Percentiles rank a stretch among this genome's conserved stretches.
These are phyloP conservation scores for Dictyostelium firmibasis DNA, from an alignment of 78 protist species.

Conservation along the genomic window DNA sequence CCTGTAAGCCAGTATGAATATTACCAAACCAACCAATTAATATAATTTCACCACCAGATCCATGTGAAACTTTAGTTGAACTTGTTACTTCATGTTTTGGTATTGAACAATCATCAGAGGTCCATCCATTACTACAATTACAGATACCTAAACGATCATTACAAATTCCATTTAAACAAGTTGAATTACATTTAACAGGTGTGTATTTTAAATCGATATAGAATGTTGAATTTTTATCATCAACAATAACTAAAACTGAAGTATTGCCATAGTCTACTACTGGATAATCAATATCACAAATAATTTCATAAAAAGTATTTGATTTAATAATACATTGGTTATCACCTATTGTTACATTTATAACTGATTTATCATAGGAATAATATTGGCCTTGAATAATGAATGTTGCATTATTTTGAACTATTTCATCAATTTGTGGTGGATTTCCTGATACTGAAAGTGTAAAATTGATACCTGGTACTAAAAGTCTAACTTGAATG, in stretches of 20 bases:
- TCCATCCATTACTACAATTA: neutral
- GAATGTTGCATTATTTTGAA: neutral
- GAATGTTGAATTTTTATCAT: neutral
- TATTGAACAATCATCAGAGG: neutral
- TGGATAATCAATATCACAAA: neutral
- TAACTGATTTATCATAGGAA: neutral
- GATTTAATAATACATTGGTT: neutral
- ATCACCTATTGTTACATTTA: neutral
- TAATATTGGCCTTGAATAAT: neutral
- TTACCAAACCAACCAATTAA: neutral
- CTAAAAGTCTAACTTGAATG: neutral
- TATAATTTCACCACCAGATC: neutral
- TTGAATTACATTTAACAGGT: neutral
- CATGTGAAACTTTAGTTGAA: neutral
- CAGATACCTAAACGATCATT: neutral
- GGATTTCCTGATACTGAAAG: neutral
- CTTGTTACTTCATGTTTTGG: neutral
- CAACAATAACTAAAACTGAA: neutral
- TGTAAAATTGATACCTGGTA: neutral
- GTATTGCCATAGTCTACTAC: neutral
- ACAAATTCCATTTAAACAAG: neutral
- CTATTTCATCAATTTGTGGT: neutral
- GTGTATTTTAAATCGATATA: neutral
- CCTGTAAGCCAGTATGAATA: neutral
- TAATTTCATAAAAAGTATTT: neutral